These are phyloP conservation scores for Lactifluus volemus DNA, from an alignment of 768 basidiomycete genomes.

Conservation along the genomic window DNA sequence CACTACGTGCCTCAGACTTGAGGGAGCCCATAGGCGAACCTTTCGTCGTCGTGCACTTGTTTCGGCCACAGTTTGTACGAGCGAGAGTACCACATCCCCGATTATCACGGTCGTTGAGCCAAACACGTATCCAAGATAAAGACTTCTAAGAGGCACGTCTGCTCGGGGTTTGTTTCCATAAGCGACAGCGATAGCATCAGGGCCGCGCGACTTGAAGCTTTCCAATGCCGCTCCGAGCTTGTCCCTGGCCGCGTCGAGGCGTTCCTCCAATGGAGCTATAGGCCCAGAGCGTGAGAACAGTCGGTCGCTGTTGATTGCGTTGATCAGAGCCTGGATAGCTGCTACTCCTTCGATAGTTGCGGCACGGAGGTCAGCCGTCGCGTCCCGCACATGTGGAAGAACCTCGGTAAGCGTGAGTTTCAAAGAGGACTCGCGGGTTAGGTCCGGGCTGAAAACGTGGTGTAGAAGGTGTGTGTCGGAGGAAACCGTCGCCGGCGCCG, in stretches of 20 bases:
- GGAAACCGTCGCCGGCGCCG: conserved; percentile 12
- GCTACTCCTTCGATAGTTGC: conserved; percentile 26
- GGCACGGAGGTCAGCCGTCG: conserved; percentile 30
- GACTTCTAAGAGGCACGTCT: conserved; percentile 29
- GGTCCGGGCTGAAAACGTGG: conserved; percentile 26
- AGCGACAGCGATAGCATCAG: conserved; percentile 28
- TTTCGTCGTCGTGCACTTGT: conserved; percentile 31
- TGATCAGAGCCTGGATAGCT: conserved; percentile 24
- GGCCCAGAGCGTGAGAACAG: conserved; percentile 21
- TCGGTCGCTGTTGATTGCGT: conserved; percentile 29
- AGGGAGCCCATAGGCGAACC: conserved; percentile 43
- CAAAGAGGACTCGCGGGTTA: conserved; percentile 25
- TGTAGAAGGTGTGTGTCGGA: conserved; percentile 32
- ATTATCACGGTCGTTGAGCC: conserved; percentile 35
- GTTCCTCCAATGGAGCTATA: conserved; percentile 18
- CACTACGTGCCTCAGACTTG: conserved; percentile 30
- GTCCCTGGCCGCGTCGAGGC: conserved; percentile 23
- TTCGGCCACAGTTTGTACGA: conserved; percentile 31
- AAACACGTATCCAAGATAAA: conserved; percentile 46
- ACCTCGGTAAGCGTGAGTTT: conserved; percentile 28
- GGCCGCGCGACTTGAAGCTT: conserved; percentile 27
- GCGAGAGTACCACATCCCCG: conserved; percentile 29
- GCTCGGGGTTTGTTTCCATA: neutral
- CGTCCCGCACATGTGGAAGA: conserved; percentile 28
- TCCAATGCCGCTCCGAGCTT: conserved; percentile 24